Conservation (phyloP, 176 grass and related monocot species). For the Pontederia paniculata region DNA sequence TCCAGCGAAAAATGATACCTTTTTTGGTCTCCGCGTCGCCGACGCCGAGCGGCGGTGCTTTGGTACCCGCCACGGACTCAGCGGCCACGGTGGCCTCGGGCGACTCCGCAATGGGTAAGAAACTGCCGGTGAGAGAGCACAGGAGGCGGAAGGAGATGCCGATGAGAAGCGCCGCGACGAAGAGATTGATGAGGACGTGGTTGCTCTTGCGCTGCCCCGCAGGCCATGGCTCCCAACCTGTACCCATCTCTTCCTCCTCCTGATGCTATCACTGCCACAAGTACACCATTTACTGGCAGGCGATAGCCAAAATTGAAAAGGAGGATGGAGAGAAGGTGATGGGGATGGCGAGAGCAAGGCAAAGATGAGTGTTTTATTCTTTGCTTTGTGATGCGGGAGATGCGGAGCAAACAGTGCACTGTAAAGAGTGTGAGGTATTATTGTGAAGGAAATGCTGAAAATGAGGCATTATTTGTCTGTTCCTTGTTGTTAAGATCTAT, state of each 20-base stretch:
- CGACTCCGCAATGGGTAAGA: not conserved
- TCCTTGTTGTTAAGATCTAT: too few relatives aligned
- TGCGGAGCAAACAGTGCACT: too few relatives aligned
- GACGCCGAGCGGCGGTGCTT: not conserved
- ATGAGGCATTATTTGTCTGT: too few relatives aligned
- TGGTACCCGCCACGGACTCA: not conserved
- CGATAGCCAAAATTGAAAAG: too few relatives aligned
- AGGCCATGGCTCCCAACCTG: constrained; percentile 17
- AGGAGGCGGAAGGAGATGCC: constrained; percentile 27
- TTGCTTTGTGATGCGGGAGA: too few relatives aligned
- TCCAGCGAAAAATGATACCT: not conserved
- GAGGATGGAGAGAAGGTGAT: too few relatives aligned
- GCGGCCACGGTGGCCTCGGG: not conserved
- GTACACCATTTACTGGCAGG: too few relatives aligned
- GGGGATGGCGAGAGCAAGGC: too few relatives aligned
- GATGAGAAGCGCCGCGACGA: constrained; percentile 8
- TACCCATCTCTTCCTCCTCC: constrained; percentile 10
- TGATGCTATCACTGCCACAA: too few relatives aligned
- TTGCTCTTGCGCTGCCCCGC: constrained; percentile 23
- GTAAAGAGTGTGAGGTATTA: too few relatives aligned
- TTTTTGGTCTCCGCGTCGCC: not conserved
- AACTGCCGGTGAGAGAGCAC: constrained; percentile 9
- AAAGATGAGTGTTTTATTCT: too few relatives aligned
- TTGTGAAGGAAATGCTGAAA: too few relatives aligned
- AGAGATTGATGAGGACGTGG: constrained; percentile 20